Evolutionary conservation across 805 yeast species (phyloP), one percentile per base, ranked within the genome.

Genomic region (Candida michaelii): DNA sequence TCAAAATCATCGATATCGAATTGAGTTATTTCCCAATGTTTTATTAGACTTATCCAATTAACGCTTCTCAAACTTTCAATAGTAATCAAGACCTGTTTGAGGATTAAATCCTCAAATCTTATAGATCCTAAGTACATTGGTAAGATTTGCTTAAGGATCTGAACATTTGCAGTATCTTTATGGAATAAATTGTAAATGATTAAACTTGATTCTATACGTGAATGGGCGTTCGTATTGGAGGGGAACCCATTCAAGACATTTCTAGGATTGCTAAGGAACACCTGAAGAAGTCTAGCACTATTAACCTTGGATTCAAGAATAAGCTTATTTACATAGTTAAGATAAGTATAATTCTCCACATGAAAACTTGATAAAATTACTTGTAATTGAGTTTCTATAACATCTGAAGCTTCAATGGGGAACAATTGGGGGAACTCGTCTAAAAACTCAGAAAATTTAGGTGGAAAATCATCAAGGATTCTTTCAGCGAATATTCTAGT

Each of bases 11-110:
- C 69, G 4, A 56, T 54, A 50, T 63, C 32, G 59, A 77, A 57
- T 39, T 72, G 70, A 32, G 56, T 55, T 39, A 83, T 74, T 39
- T 85, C 89, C 95, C 95, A 86, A 33, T 74, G 66, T 25, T 71
- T 63, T 4, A 85, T 80, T 27, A 69, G 58, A 39, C 71, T 71
- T n/a, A 84, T 69, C 95, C 96, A 89, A 6, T 89, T 78, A 4
- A 60, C 51, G 11, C 73, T 63, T 5, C 71, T 52, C 3, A 63
- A 61, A 0, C 77, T 53, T 59, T 91, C 98, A 27, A 89, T 66
- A 10, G 59, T 57, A 41, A 71, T 68, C 34, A 91, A 56, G 1
- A 86, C 62, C 3, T 65, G 58, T 41, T 85, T 76, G 19, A 91
- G 55, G 2, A 89, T 44, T 40, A 77, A 56, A 55, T 91, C 97